Evolutionary conservation across 768 basidiomycete species (phyloP).

Genomic region (Pulveroboletus ravenelii): DNA sequence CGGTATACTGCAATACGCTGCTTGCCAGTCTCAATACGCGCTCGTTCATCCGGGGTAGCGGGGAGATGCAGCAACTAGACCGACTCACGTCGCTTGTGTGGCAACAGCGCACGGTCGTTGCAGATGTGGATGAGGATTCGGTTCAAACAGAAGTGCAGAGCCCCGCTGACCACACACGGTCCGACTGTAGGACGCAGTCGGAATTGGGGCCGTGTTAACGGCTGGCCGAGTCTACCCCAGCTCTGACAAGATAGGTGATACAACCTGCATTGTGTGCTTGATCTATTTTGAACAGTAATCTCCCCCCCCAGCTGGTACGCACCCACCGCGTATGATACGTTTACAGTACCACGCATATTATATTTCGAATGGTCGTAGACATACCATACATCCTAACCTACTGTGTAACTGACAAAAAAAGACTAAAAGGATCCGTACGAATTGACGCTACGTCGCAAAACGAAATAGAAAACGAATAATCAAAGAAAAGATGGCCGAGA

Average conservation of each 20-base stretch:
- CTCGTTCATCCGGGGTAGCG: constrained; percentile 8
- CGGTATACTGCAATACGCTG: constrained; percentile 32
- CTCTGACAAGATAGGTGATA: background rate
- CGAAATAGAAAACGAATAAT: constrained; percentile 32
- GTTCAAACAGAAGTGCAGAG: background rate
- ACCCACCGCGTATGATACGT: background rate
- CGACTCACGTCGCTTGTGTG: constrained; percentile 5
- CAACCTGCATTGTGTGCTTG: background rate
- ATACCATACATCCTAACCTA: constrained; percentile 4
- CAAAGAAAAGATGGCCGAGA: constrained; percentile 9
- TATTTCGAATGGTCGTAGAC: constrained; percentile 5
- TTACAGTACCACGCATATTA: background rate
- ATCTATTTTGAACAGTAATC: background rate
- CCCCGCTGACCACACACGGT: too few relatives aligned
- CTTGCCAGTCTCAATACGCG: constrained; percentile 32
- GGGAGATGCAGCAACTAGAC: background rate
- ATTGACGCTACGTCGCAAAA: constrained; percentile 21
- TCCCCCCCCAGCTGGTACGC: background rate
- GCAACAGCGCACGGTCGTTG: background rate
- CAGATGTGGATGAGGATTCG: background rate
- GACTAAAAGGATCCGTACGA: constrained; percentile 24
- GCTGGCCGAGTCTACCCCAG: background rate
- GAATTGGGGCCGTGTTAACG: too few relatives aligned
- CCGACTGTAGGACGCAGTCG: background rate
- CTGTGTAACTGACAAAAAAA: constrained; percentile 5